Base-by-base conservation (phyloP, 768 basidiomycete species). In the Phylloporus scabripes region DNA sequence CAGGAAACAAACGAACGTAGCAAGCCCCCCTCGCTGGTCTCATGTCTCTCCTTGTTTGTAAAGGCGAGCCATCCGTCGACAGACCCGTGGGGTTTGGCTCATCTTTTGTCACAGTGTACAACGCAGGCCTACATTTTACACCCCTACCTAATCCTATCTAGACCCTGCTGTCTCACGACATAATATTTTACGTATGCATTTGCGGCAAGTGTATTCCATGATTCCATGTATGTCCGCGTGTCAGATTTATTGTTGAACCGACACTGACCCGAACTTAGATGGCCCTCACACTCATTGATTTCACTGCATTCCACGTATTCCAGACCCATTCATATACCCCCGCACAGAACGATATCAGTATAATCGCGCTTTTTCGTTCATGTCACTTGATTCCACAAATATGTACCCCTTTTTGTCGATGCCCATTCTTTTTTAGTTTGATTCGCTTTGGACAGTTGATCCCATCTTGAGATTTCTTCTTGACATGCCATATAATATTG, bases 1-100 rank as follows among this genome's bases (percentile, higher is more conserved):
- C 78, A 10, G 83, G 84, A 49, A 76, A 75, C 58, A 70, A 62
- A 52, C 71, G 69, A 49, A 67, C 57, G 46, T 67, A 63, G 18
- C 43, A 48, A 50, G 28, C 21, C 37, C 24, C 12, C 12, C 14
- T 21, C 33, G 2, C 37, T 26, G 10, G 36, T 7, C n/a, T 43
- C 31, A 36, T 46, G 7, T 41, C 45, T 41, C 45, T 46, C 42
- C 52, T 33, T 50, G 34, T 58, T 48, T 67, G 63, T 61, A 56
- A 61, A 63, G 61, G 65, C 48, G 48, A 55, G 54, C 12, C 7
- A 4, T 31, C n/a, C 9, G 1, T 42, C 14, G 45, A 31, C 6
- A 32, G 34, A 36, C 10, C 7, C 26, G 1, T 28, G 10, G 20
- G 17, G 20, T 33, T 21, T 8, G 18, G 38, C 40, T 63, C 28